These are phyloP conservation scores for Jimgerdemannia lactiflua DNA, from an alignment of 192 early-diverging fungal genomes.

Conservation along the genomic window DNA sequence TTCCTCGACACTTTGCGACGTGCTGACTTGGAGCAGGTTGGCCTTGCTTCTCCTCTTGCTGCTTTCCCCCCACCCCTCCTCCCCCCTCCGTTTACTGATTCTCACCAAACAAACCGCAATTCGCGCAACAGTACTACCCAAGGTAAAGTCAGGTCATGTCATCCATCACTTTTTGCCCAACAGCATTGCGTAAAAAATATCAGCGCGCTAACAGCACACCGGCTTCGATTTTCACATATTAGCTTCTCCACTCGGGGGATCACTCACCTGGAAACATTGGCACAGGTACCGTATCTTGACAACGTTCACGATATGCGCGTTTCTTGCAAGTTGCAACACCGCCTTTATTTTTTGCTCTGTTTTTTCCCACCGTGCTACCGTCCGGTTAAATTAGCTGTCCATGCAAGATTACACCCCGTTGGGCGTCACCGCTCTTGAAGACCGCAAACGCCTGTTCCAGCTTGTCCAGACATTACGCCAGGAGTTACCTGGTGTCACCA, in stretches of 20 bases:
- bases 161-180: background rate
- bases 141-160: slow-evolving; percentile 24
- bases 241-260: slow-evolving; percentile 60
- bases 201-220: slow-evolving; percentile 7
- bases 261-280: slow-evolving; percentile 59
- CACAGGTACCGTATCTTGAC: slow-evolving; percentile 35
- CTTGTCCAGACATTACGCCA: slow-evolving; percentile 35
- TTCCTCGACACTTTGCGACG: slow-evolving; percentile 63
- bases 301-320: background rate
- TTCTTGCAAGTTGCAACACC: background rate
- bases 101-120: background rate
- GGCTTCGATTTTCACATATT: background rate
- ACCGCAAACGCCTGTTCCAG: slow-evolving; percentile 54
- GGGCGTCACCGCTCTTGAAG: slow-evolving; percentile 56
- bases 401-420: slow-evolving; percentile 70
- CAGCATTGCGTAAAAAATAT: background rate
- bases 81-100: no score
- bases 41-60: background rate
- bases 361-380: background rate
- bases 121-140: slow-evolving; percentile 46
- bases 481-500: slow-evolving; percentile 8
- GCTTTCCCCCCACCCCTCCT: background rate
- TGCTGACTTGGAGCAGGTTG: slow-evolving; percentile 61
- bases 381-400: slow-evolving; percentile 52
- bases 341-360: slow-evolving; percentile 3